These are phyloP conservation scores for Colletotrichum brevisporum DNA, from an alignment of 2,329 filamentous ascomycete species.

Conservation along the genomic window DNA sequence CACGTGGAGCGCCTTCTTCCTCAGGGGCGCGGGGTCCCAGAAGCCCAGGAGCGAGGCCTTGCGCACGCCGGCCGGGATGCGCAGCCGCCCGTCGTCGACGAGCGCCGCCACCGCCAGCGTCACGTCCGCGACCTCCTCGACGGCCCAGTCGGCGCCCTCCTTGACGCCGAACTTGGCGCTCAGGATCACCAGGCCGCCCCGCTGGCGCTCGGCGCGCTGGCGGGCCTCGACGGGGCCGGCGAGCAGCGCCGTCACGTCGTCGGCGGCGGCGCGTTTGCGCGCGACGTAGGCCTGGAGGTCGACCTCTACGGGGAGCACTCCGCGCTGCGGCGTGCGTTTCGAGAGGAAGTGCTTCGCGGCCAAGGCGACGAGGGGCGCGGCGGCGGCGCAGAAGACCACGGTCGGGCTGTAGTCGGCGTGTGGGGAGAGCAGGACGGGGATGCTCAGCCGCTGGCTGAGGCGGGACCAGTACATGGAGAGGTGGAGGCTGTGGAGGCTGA, in stretches of 20 bases:
- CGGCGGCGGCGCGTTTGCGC: constrained; percentile 58
- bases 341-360: constrained; percentile 53
- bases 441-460: constrained; percentile 58
- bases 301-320: background rate
- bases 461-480: constrained; percentile 64
- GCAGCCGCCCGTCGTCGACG: constrained; percentile 54
- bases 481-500: constrained; percentile 58
- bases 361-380: constrained; percentile 57
- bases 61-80: constrained; percentile 56
- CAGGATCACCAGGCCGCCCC: constrained; percentile 62
- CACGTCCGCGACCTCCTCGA: constrained; percentile 64
- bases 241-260: constrained; percentile 60
- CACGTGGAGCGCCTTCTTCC: constrained; percentile 61
- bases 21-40: constrained; percentile 63
- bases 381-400: constrained; percentile 55
- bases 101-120: constrained; percentile 63
- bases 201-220: constrained; percentile 53
- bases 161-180: constrained; percentile 63
- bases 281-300: constrained; percentile 47
- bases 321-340: constrained; percentile 20
- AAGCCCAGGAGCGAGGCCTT: constrained; percentile 64
- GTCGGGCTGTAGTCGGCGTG: constrained; percentile 45
- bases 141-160: constrained; percentile 47
- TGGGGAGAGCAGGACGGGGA: constrained; percentile 59
- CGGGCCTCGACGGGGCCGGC: constrained; percentile 55